Base-by-base conservation (phyloP, 2,329 filamentous ascomycete genomes). In the Diplodia mutila region DNA sequence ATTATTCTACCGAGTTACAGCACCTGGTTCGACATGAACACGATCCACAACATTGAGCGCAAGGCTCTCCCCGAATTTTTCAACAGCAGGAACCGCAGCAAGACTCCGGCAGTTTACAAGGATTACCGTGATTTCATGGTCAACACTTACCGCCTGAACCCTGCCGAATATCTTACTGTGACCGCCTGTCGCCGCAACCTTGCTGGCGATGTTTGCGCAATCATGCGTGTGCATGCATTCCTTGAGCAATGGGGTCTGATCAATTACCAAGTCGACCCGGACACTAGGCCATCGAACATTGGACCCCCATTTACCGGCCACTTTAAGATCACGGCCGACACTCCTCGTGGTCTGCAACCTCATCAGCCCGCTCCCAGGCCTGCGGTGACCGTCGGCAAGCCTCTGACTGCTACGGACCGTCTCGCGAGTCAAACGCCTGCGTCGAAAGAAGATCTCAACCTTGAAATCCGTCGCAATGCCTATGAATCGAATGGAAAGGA, bases 121-220 rank as follows among this genome's bases (percentile, higher is more conserved):
- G 95, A 99, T 77, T 99, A 99, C 80, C 90, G 95, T 73, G 95
- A 99, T 77, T 99, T 99, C 77, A 99, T 99, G 95, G 93, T 99
- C 83, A 99, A 99, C 83, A 98, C 95, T 16, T 99, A 99, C 81
- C 90, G 95, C 46, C 84, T 99, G 67, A 99, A 98, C 77, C 95
- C 95, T 5, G 87, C 93, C 65, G 95, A 99, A 79, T 99, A 99
- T 76, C 85, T 99, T 66, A 99, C 95, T 5, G 94, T 99, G 66
- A 99, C 95, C 12, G 95, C 95, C 61, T 99, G 95, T 78, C 87
- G 95, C 71, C 88, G 95, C 72, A 99, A 99, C 78, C 82, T 99
- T 75, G 95, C 95, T 25, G 95, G 95, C 71, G 95, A 99, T 80
- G 95, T 99, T 37, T 99, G 95, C 82, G 94, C 95, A 48, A 99